Conservation (phyloP, 2,329 filamentous ascomycete species). For the Calonectria hawksworthii region DNA sequence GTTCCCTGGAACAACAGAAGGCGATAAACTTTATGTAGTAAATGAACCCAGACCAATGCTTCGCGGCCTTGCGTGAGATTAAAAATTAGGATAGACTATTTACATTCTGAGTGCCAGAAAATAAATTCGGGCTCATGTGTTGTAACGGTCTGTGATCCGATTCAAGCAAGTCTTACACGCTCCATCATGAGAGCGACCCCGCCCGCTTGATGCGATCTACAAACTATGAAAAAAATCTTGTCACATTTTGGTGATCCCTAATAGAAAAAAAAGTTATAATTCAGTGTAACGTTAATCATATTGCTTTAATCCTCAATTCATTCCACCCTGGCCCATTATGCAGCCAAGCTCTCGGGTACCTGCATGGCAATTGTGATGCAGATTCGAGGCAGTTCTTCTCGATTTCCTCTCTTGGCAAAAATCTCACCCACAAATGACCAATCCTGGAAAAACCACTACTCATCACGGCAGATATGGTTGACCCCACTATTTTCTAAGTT, state of each 20-base stretch:
- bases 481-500: too few species aligned
- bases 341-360: not conserved
- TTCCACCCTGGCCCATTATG: not conserved
- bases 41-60: not conserved
- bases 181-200: not conserved
- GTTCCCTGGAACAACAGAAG: slow-evolving; percentile 6
- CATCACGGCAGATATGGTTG: too few species aligned
- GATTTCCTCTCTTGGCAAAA: not conserved
- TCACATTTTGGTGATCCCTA: not conserved
- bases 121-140: not conserved
- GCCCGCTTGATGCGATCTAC: not conserved
- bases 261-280: not conserved
- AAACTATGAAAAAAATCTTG: not conserved
- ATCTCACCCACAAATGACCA: not conserved
- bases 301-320: not conserved
- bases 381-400: not conserved
- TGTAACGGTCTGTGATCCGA: not conserved
- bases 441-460: not conserved
- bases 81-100: not conserved
- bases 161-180: not conserved
- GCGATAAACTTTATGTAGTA: not conserved
- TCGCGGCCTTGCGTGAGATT: not conserved
- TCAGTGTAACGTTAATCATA: not conserved
- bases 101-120: not conserved
- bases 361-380: not conserved